Evolutionary conservation across 306 rosid species (phyloP), one percentile per base, ranked within the genome.

Genomic region (Acacia confusa): DNA sequence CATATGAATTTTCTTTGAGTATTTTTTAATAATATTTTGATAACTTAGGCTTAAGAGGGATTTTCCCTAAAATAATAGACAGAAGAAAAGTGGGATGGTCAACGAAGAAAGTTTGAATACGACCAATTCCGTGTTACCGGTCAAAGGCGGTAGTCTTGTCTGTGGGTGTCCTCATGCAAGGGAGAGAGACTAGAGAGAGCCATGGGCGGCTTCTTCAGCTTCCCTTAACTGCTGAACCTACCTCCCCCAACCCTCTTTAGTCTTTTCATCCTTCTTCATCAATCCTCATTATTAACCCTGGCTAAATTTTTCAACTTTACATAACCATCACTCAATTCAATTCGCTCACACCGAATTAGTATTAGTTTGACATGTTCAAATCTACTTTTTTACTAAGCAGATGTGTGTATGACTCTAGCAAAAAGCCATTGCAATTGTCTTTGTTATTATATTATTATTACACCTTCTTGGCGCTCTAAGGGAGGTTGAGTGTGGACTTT

Each of bases 401-500:
- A 70, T 41, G 28, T 44, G 22, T 38, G 16, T 20, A 67, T 3
- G 13, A 36, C 41, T 19, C 36, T 70, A 24, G 11, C n/a, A 1
- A 38, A 69, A 40, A n/a, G 66, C 17, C 43, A 13, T 27, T 60
- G 32, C 66, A 4, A 27, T 24, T 72, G 24, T 52, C 53, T 4
- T 57, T 34, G 16, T 58, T 82, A 9, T 60, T 82, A 9, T 47
- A 11, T 34, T 55, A 60, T 61, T 57, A 22, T 44, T 55, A 10
- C 14, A 75, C 70, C 48, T 52, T 69, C 58, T 72, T 80, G 52
- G 67, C 80, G 44, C 43, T 79, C 83, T 73, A 73, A 73, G 40
- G 60, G 65, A 45, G 22, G 58, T 74, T 81, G 79, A 78, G 74
- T 72, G 70, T 78, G 77, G 90, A 84, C 84, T 78, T 84, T 77